Evolutionary conservation across 495 filamentous ascomycete genomes (phyloP).

Genomic region (Hypoxylon cercidicola): DNA sequence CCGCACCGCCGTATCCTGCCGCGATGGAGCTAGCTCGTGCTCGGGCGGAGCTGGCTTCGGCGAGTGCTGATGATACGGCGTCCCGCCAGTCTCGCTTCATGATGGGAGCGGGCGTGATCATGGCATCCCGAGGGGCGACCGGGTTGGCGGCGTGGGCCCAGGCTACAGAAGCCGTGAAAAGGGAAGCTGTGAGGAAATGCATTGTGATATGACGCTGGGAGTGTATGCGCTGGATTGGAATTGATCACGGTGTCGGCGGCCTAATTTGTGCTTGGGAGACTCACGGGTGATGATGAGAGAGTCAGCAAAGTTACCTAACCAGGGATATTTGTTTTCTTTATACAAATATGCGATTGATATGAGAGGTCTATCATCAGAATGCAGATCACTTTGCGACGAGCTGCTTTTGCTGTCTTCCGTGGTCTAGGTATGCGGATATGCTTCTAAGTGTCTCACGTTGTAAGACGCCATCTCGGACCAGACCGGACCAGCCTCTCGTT

Average conservation of each 20-base stretch:
- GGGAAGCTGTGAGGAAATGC: slow-evolving; percentile 28
- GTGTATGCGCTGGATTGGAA: not conserved
- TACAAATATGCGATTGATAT: slow-evolving; percentile 15
- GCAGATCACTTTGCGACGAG: slow-evolving; percentile 21
- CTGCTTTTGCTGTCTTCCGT: slow-evolving; percentile 5
- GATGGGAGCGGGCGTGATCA: slow-evolving; percentile 39
- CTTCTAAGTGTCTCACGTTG: slow-evolving; percentile 28
- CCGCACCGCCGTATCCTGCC: not conserved
- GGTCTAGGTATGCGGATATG: slow-evolving; percentile 12
- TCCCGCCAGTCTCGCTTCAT: slow-evolving; percentile 26
- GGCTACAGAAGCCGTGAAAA: slow-evolving; percentile 34
- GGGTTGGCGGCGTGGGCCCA: slow-evolving; percentile 24
- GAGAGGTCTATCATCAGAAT: slow-evolving; percentile 13
- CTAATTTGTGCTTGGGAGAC: slow-evolving; percentile 1
- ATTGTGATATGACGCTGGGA: slow-evolving; percentile 18
- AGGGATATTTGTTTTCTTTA: slow-evolving; percentile 29
- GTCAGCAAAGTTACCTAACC: no score
- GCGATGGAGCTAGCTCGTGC: slow-evolving; percentile 33
- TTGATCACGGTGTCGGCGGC: slow-evolving; percentile 7
- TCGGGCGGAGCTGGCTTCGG: slow-evolving; percentile 25
- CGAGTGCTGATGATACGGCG: slow-evolving; percentile 23
- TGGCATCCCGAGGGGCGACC: slow-evolving; percentile 31
- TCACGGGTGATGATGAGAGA: no score
- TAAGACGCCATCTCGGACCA: slow-evolving; percentile 18
- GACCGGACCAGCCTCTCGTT: not conserved